Evolutionary conservation across 1,284 basidiomycete genomes (phyloP), one percentile per base, ranked within the genome.

Genomic region (Cryptococcus depauperatus): DNA sequence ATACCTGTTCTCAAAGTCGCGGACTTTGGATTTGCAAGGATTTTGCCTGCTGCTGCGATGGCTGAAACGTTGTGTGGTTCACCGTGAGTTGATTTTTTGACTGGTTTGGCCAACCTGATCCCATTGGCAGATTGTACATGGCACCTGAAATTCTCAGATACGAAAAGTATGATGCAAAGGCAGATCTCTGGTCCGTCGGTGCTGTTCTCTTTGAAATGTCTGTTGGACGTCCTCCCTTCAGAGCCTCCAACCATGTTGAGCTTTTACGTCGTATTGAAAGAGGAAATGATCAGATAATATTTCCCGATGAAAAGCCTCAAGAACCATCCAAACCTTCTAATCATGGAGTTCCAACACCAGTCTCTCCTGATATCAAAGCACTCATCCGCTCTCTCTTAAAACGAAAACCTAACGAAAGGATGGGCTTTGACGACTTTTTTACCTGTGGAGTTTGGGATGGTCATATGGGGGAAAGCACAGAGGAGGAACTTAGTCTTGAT

Each of bases 1-100:
- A 85, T 95, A 0, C 91, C 91, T 0, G 80, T 95, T n/a, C 79
- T 96, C 56, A 93, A 95, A 70, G 82, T 96, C 4, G 95, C 93
- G 21, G 93, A 99, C 70, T 98, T 99, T 68, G 93, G 93, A 0
- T 99, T 99, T 61, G 95, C 95, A 0, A 79, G 95, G 11, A 85
- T 84, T 27, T 75, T 99, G 6, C 90, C 92, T 0, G 85, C 84
- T 37, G 83, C 89, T 4, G 85, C 89, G 74, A 81, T 98, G 78
- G 95, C 93, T 8, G 93, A 98, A 71, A 99, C 93, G 2, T 76
- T 99, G 0, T 99, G 93, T 64, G 93, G 95, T 7, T 96, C 91
- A 18, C 93, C 95, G 82, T 89, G 63, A 69, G 85, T 77, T 22
- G 4, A 10, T 2, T 25, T 42, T 35, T 23, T 43, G 23, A 21